Evolutionary conservation across 1,284 basidiomycete genomes (phyloP), one percentile per base, ranked within the genome.

Genomic region (Fomitopsis betulina): DNA sequence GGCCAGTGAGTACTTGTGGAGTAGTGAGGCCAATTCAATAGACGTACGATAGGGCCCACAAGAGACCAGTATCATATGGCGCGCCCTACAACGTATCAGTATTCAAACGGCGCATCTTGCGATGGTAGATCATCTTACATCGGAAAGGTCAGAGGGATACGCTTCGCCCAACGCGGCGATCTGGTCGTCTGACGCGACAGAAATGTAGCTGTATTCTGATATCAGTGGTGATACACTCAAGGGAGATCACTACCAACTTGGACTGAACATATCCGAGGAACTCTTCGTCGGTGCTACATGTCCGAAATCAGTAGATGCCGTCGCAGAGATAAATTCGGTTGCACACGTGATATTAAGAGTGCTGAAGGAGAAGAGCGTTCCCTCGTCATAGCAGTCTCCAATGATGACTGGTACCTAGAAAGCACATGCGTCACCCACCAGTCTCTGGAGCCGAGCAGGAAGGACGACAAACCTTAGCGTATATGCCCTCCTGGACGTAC

Each of bases 301-400:
- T 47, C 5, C 12, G 10, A 9, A 7, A 21, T 43, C 35, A 40
- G 59, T 12, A 17, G 27, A 30, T 17, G 17, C 10, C 15, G 19
- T 21, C n/a, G 21, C 13, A 38, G 21, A 40, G 19, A n/a, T n/a
- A 3, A 40, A 23, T 2, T 32, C 12, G 10, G 50, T 12, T 13
- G 37, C 56, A 13, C 5, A 57, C 56, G 56, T 57, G 30, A 57
- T 33, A 38, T 61, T 59, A 17, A 30, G 5, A 30, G 53, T 56
- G 30, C 33, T 30, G 27, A 70, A 56, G 9, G 66, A 57, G 56
- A 71, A 70, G 19, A 63, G 39, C 10, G 53, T 58, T 23, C 53
- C 53, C 39, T 58, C 57, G 23, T 55, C 56, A 21, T 57, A 38
- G 56, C 56, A 57, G n/a, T 57, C 56, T 15, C 56, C 56, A 25